phyloP scores from a whole-genome alignment of 495 filamentous ascomycete species.

The Penicillium psychrofluorescens region DNA sequence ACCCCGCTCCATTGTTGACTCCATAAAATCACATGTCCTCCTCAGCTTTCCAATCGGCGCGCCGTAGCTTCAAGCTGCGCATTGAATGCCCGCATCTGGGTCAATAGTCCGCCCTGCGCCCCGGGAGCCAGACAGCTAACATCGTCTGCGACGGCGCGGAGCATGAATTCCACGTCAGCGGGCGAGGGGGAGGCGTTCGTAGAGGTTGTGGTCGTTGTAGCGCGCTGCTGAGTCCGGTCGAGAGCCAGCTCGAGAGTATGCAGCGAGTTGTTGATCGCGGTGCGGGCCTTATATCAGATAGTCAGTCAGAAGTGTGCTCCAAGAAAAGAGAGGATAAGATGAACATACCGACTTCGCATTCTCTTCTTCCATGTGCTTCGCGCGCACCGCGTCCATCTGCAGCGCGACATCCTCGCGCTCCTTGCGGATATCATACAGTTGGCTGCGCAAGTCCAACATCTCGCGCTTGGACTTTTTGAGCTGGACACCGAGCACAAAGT shows the following conservation, averaged over 20 bases:
- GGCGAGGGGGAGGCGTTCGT: constrained; percentile 16
- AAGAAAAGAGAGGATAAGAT: neutral
- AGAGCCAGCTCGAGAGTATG: constrained; percentile 39
- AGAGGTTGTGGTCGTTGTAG: constrained; percentile 7
- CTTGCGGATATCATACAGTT: constrained; percentile 54
- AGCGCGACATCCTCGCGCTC: constrained; percentile 61
- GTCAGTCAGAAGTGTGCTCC: constrained; percentile 9
- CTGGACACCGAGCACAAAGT: constrained; percentile 54
- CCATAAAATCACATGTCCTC: neutral
- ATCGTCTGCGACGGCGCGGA: constrained; percentile 34
- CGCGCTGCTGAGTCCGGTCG: constrained; percentile 32
- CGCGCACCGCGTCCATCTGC: constrained; percentile 61
- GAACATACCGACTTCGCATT: constrained; percentile 24
- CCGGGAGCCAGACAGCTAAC: constrained; percentile 34
- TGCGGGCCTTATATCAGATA: constrained; percentile 20
- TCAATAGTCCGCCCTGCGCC: constrained; percentile 31
- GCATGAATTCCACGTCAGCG: constrained; percentile 34
- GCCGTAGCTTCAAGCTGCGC: constrained; percentile 34
- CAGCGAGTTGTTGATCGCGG: constrained; percentile 39
- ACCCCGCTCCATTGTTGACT: constrained; percentile 1
- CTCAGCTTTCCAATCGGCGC: constrained; percentile 18
- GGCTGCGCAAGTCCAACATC: constrained; percentile 55
- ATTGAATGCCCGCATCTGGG: constrained; percentile 38
- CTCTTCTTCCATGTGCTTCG: constrained; percentile 44
- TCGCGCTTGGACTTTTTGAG: constrained; percentile 57